Evolutionary conservation across 2,329 filamentous ascomycete genomes (phyloP), one percentile per base, ranked within the genome.

Genomic region (Aspergillus eucalypticola): DNA sequence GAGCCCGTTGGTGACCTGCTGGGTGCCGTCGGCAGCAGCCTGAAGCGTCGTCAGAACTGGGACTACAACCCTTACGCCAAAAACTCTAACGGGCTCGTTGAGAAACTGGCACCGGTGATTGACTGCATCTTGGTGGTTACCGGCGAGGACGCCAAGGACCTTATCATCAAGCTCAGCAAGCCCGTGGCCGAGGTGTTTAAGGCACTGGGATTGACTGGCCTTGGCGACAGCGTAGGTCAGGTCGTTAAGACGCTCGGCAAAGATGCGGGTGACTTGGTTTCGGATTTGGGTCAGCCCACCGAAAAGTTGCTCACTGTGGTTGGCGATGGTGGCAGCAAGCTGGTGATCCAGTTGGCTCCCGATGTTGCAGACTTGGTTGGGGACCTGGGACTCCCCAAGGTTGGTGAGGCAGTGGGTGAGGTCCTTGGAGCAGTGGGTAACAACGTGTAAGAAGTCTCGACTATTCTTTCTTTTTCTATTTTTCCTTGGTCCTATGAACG

Each of bases 281-380:
- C 60, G 15, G 64, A 65, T 48, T 56, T 63, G 48, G 67, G 60
- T 17, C 60, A 64, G 19, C 63, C 64, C 25, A 59, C 66, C 38
- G 60, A 64, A 54, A 63, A 64, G 59, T 59, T 66, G 42, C 46
- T 73, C 41, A 72, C 69, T 48, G 64, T 72, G 11, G 55, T 68
- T 13, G 61, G 63, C n/a, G 54, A 69, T 32, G 69, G 69, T 38
- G 44, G 58, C 29, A 56, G 60, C 2, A 59, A 61, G 52, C 61
- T 70, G 10, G 66, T 72, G 15, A 57, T 72, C 49, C 21, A 65
- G 25, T 65, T 72, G 50, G 61, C 62, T 19, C 64, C 67, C 32
- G 61, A 62, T 13, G 57, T 72, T 27, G 60, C 69, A 3, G 62
- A 51, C 21, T 61, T 71, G 52, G 39, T 54, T 6, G 15, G 19